These are phyloP conservation scores for Bombardia bombarda DNA, from an alignment of 495 filamentous ascomycete genomes.

Conservation along the genomic window DNA sequence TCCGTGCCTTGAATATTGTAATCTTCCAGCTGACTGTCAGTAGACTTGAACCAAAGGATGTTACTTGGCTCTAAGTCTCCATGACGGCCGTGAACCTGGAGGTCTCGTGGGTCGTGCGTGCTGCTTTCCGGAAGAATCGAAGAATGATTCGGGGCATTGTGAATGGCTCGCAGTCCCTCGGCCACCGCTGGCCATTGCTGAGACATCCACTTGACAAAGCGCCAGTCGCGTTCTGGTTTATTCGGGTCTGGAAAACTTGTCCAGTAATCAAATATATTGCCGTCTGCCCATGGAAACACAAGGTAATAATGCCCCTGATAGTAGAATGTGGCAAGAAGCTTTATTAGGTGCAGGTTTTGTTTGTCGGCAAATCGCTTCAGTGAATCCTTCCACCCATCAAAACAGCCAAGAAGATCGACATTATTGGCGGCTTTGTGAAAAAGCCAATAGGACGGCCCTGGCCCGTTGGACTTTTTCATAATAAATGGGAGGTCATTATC, in stretches of 20 bases:
- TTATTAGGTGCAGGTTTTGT: not conserved
- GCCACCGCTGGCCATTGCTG: not conserved
- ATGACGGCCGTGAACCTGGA: not conserved
- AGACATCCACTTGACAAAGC: not conserved
- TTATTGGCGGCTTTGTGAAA: not conserved
- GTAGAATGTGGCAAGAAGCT: not conserved
- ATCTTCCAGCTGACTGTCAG: too few relatives aligned
- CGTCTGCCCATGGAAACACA: conserved; percentile 2
- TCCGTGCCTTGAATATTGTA: not conserved
- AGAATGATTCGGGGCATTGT: not conserved
- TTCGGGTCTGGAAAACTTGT: not conserved
- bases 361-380: conserved; percentile 1
- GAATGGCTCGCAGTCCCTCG: not conserved
- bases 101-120: not conserved
- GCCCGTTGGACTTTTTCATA: not conserved
- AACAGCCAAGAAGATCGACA: not conserved
- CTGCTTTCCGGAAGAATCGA: not conserved
- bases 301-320: not conserved
- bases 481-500: not conserved
- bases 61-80: not conserved
- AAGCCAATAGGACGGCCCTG: not conserved
- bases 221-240: not conserved
- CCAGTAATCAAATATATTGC: not conserved
- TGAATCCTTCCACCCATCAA: not conserved
- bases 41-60: conserved; percentile 1